These are phyloP conservation scores for Aspergillus carlsbadensis DNA, from an alignment of 495 filamentous ascomycete species.

Conservation along the genomic window DNA sequence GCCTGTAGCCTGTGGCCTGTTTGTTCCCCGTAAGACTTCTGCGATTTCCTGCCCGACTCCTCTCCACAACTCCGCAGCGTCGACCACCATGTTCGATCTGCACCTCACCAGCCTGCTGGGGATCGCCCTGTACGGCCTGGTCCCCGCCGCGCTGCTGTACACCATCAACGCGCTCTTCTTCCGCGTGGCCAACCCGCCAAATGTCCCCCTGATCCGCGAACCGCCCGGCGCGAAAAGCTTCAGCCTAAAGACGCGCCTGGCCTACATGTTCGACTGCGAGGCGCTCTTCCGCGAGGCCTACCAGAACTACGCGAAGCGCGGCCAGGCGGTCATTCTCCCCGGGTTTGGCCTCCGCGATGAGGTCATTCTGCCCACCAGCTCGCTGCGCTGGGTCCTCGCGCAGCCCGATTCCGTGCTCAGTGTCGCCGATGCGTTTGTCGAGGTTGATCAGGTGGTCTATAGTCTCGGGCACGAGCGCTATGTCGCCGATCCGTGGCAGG, in stretches of 20 bases:
- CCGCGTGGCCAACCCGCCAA: background rate
- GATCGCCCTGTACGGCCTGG: background rate
- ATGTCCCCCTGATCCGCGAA: conserved; percentile 1
- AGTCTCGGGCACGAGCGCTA: conserved; percentile 24
- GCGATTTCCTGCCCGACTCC: too few species aligned
- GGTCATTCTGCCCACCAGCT: conserved; percentile 27
- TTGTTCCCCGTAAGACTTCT: too few species aligned
- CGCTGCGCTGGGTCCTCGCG: conserved; percentile 22
- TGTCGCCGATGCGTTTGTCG: conserved; percentile 22
- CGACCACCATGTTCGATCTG: too few species aligned
- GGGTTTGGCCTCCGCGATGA: conserved; percentile 31
- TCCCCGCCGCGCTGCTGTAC: conserved; percentile 3
- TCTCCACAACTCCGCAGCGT: too few species aligned
- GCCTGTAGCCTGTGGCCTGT: too few species aligned
- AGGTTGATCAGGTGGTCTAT: conserved; percentile 26
- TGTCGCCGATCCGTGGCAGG: conserved; percentile 24
- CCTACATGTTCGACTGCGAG: conserved; percentile 4
- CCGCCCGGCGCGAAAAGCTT: conserved; percentile 1
- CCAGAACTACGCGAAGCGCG: conserved; percentile 3
- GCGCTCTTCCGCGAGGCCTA: conserved; percentile 8
- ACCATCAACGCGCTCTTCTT: conserved; percentile 3
- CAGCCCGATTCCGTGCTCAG: conserved; percentile 29
- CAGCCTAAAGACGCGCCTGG: conserved; percentile 2
- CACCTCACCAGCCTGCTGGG: background rate
- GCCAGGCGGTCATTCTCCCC: conserved; percentile 34